Evolutionary conservation across 164 flowering plant genomes (phyloP).

Genomic region (Stephania yunnanensis): DNA sequence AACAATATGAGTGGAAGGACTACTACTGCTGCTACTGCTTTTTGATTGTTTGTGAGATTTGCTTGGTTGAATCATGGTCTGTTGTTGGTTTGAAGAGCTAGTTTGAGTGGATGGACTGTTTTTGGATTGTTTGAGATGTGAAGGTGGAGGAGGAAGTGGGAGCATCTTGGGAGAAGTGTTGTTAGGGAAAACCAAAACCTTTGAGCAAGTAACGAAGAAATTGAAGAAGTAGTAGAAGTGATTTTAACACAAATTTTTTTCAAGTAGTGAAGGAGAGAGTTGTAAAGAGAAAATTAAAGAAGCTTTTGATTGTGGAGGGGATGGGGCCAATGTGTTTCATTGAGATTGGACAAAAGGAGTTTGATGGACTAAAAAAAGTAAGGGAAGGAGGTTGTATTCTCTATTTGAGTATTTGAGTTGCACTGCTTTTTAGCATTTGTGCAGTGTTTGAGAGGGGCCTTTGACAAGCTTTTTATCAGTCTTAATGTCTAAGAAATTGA

Average conservation of each 20-base stretch:
- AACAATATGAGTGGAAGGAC: slow-evolving; percentile 29
- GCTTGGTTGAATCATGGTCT: slow-evolving; percentile 3
- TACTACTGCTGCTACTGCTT: background rate
- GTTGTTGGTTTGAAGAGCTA: slow-evolving; percentile 22
- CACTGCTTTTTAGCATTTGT: slow-evolving; percentile 3
- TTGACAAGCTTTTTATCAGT: background rate
- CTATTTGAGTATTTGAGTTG: slow-evolving; percentile 1
- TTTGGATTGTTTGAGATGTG: slow-evolving; percentile 19
- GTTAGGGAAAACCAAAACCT: slow-evolving; percentile 16
- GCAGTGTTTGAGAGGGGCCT: background rate
- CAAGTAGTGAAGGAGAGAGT: background rate
- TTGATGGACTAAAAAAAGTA: slow-evolving; percentile 18
- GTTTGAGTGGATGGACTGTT: slow-evolving; percentile 29
- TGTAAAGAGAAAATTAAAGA: slow-evolving; percentile 22
- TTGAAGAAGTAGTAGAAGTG: slow-evolving; percentile 2
- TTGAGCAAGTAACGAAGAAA: slow-evolving; percentile 14
- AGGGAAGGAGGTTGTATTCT: background rate
- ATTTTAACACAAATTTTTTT: slow-evolving; percentile 1
- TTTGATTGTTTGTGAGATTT: slow-evolving; percentile 5
- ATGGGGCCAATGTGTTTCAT: slow-evolving; percentile 32
- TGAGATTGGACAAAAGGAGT: slow-evolving; percentile 30
- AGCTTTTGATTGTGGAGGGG: slow-evolving; percentile 35
- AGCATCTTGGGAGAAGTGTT: slow-evolving; percentile 28
- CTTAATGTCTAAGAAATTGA: background rate
- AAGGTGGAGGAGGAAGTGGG: slow-evolving; percentile 27